These are phyloP conservation scores for Colletotrichum chrysophilum DNA, from an alignment of 2,329 filamentous ascomycete species.

Conservation along the genomic window DNA sequence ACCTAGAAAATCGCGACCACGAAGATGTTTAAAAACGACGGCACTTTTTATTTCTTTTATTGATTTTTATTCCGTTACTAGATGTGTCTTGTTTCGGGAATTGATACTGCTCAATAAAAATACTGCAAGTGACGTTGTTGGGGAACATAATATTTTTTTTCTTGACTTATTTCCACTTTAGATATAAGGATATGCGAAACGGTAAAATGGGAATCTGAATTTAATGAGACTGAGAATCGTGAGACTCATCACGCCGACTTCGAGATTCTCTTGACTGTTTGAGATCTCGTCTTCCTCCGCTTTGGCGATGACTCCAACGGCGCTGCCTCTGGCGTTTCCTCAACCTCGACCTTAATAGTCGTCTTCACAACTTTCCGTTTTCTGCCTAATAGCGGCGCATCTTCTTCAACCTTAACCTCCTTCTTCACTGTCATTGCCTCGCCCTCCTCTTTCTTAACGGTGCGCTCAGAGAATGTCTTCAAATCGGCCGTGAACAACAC, in stretches of 20 bases:
- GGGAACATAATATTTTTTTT: background rate
- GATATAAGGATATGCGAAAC: background rate
- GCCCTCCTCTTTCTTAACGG: constrained; percentile 33
- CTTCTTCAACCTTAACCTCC: constrained; percentile 34
- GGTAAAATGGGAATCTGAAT: background rate
- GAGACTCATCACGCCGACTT: background rate
- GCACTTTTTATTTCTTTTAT: background rate
- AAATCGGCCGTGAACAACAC: constrained; percentile 95
- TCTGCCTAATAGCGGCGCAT: constrained; percentile 17
- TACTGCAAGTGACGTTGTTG: background rate
- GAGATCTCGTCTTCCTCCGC: constrained; percentile 20
- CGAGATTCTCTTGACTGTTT: background rate
- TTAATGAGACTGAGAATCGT: background rate
- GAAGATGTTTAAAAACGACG: background rate
- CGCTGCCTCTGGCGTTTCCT: background rate
- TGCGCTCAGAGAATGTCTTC: constrained; percentile 78
- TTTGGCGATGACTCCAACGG: constrained; percentile 4
- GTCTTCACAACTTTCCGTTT: constrained; percentile 23
- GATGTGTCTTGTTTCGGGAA: background rate
- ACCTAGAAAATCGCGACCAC: background rate
- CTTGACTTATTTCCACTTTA: background rate
- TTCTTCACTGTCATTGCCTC: constrained; percentile 23
- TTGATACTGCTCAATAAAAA: background rate
- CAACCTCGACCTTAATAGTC: constrained; percentile 21
- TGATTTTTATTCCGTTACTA: background rate